These are phyloP conservation scores for Trematosphaeria pertusa DNA, from an alignment of 2,329 filamentous ascomycete species.

Conservation along the genomic window DNA sequence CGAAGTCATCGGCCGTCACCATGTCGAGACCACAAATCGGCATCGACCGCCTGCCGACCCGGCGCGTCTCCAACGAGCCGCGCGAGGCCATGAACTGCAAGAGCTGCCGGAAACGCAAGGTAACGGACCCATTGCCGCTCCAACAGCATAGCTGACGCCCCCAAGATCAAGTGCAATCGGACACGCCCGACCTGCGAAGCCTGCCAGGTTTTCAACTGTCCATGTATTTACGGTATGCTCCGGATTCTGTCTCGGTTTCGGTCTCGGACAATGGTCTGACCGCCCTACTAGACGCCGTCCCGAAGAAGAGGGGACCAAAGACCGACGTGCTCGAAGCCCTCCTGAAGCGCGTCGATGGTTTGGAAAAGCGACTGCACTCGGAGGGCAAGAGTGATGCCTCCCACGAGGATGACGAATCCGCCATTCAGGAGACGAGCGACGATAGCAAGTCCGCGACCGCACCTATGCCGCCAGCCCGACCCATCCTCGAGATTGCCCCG, in stretches of 20 bases:
- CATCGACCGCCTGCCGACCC: slow-evolving; percentile 78
- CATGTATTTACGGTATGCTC: slow-evolving; percentile 80
- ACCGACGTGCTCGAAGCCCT: slow-evolving; percentile 87
- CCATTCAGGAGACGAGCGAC: slow-evolving; percentile 29
- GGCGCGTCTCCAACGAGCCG: slow-evolving; percentile 75
- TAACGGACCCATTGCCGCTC: slow-evolving; percentile 48
- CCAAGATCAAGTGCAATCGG: slow-evolving; percentile 89
- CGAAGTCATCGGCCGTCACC: slow-evolving; percentile 41
- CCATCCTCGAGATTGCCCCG: slow-evolving; percentile 34
- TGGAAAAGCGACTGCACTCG: slow-evolving; percentile 78
- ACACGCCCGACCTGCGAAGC: slow-evolving; percentile 85
- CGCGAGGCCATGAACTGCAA: slow-evolving; percentile 96
- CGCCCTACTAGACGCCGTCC: slow-evolving; percentile 72
- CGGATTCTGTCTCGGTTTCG: slow-evolving; percentile 7
- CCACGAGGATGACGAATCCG: slow-evolving; percentile 32
- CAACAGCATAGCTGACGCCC: slow-evolving; percentile 20
- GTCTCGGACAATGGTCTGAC: slow-evolving; percentile 11
- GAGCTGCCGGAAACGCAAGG: slow-evolving; percentile 91
- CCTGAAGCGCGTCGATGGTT: slow-evolving; percentile 81
- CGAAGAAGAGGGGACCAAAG: slow-evolving; percentile 89
- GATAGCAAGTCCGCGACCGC: slow-evolving; percentile 28
- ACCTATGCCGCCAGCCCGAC: slow-evolving; percentile 27
- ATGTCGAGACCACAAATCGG: slow-evolving; percentile 80
- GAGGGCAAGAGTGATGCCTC: slow-evolving; percentile 55
- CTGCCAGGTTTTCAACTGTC: slow-evolving; percentile 86